Evolutionary conservation across 331 rosid species (phyloP).

Genomic region (Rosa hybrid): DNA sequence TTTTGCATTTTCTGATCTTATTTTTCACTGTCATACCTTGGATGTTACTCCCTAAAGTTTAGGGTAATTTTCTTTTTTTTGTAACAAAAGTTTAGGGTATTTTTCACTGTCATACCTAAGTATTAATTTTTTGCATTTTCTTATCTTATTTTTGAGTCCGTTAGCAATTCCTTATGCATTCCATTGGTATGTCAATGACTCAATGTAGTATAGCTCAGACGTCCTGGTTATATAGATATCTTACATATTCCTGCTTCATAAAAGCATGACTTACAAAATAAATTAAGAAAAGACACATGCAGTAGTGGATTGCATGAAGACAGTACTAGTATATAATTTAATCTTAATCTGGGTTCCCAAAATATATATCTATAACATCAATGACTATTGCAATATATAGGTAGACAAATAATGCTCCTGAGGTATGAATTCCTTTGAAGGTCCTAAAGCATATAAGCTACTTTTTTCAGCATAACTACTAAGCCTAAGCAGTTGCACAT

Average conservation of each 20-base stretch:
- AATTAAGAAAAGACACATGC: not conserved
- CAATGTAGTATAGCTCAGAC: no score
- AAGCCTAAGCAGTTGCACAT: conserved; percentile 31
- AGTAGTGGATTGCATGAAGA: not conserved
- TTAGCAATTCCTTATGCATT: no score
- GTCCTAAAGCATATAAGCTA: not conserved
- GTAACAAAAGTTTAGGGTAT: not conserved
- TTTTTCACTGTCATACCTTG: no score
- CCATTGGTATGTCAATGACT: no score
- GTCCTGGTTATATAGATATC: no score
- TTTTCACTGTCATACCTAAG: conserved; percentile 6
- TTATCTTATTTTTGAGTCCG: no score
- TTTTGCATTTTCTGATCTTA: no score
- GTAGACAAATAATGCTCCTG: not conserved
- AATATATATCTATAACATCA: not conserved
- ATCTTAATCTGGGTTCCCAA: not conserved
- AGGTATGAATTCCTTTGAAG: not conserved
- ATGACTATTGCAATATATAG: not conserved
- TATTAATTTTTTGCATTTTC: no score
- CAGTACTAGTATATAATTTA: not conserved
- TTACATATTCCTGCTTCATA: not conserved
- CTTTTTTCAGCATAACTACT: not conserved
- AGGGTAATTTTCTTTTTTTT: no score
- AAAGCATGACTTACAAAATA: no score
- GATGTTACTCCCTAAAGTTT: no score